Evolutionary conservation across 2,329 filamentous ascomycete species (phyloP).

Genomic region (Cordyceps pruinosa): DNA sequence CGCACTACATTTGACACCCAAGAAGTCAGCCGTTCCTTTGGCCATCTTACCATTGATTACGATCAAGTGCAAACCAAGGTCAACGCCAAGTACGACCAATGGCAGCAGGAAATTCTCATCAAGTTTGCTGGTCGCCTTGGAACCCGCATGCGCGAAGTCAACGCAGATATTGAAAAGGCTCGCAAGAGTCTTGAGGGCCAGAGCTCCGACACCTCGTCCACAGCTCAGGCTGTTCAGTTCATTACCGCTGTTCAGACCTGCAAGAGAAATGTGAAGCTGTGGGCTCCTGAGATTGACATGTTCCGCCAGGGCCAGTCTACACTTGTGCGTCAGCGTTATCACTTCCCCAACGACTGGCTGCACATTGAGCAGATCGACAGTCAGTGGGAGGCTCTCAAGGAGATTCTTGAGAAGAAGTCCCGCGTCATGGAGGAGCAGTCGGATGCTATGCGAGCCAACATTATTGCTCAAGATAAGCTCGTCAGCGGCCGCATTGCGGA

Average conservation of each 20-base stretch:
- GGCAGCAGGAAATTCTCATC: slow-evolving; percentile 93
- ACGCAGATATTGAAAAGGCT: slow-evolving; percentile 84
- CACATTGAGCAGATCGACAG: slow-evolving; percentile 94
- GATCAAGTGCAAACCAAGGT: slow-evolving; percentile 98
- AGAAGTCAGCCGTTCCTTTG: slow-evolving; percentile 86
- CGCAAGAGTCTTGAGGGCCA: slow-evolving; percentile 86
- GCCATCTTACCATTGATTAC: slow-evolving; percentile 92
- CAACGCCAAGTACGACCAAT: slow-evolving; percentile 98
- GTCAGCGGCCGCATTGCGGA: slow-evolving; percentile 83
- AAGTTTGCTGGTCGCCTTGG: slow-evolving; percentile 90
- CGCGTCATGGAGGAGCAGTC: slow-evolving; percentile 96
- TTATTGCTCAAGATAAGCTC: slow-evolving; percentile 85
- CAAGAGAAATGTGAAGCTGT: slow-evolving; percentile 85
- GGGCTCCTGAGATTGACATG: slow-evolving; percentile 92
- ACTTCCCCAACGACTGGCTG: slow-evolving; percentile 90
- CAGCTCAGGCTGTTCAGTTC: slow-evolving; percentile 93
- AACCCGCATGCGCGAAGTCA: slow-evolving; percentile 84
- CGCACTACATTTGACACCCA: slow-evolving; percentile 96
- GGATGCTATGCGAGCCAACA: slow-evolving; percentile 90
- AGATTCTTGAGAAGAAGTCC: slow-evolving; percentile 83
- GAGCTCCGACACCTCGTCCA: slow-evolving; percentile 88
- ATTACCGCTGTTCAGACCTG: slow-evolving; percentile 97
- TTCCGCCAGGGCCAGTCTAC: slow-evolving; percentile 96
- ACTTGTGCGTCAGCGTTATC: slow-evolving; percentile 83
- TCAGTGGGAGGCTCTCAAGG: slow-evolving; percentile 89